These are phyloP conservation scores for Orychophragmus violaceus DNA, from an alignment of 345 rosid species.

Conservation along the genomic window DNA sequence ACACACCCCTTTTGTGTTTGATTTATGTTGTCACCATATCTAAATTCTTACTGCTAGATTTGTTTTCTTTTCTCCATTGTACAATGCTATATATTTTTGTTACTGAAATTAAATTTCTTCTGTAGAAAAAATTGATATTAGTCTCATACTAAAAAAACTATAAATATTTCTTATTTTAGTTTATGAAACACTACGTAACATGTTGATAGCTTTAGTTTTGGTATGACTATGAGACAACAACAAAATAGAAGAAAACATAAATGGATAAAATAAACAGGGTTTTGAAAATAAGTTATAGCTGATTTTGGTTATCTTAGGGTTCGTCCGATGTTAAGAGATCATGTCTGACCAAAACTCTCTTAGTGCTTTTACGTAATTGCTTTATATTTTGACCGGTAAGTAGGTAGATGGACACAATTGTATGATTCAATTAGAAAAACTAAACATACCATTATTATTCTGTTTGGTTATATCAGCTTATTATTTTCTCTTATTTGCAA, in stretches of 20 bases:
- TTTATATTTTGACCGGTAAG: slow-evolving; percentile 23
- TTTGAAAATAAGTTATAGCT: slow-evolving; percentile 2
- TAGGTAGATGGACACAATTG: slow-evolving; percentile 24
- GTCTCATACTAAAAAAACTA: neutral
- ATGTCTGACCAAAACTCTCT: slow-evolving; percentile 28
- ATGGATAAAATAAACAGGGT: slow-evolving; percentile 25
- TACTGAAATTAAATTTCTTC: no score
- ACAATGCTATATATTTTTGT: neutral
- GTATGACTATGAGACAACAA: neutral
- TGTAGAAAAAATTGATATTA: no score
- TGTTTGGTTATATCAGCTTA: slow-evolving; percentile 12
- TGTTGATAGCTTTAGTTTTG: slow-evolving; percentile 11
- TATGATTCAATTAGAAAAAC: slow-evolving; percentile 25
- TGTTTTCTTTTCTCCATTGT: neutral
- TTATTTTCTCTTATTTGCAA: neutral
- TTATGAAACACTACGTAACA: neutral
- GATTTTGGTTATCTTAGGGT: slow-evolving; percentile 27
- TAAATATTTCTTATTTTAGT: neutral
- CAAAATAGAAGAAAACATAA: neutral
- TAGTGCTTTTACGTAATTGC: slow-evolving; percentile 28
- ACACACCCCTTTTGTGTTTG: slow-evolving; percentile 10
- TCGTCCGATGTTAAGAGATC: slow-evolving; percentile 30
- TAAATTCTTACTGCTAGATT: slow-evolving; percentile 15
- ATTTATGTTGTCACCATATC: slow-evolving; percentile 3
- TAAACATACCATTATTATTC: slow-evolving; percentile 16